Base-by-base conservation (phyloP, 805 yeast species). In the Saturnispora mendoncae region DNA sequence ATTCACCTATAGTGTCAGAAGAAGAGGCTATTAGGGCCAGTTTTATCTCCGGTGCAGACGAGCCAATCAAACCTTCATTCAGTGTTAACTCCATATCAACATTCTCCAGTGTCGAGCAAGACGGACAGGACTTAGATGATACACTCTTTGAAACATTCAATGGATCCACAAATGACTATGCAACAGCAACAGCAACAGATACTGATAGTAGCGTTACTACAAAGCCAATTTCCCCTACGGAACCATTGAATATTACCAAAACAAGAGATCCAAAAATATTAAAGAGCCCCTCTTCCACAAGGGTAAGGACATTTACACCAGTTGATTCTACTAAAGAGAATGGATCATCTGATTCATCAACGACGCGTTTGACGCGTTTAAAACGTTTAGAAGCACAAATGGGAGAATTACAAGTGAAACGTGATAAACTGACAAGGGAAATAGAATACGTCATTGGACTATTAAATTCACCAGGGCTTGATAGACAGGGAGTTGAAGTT, bases 371-470 rank as follows among this genome's bases (percentile, higher is more conserved):
- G 4, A 14, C 26, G 13, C 52, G 50, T 37, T 41, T 60, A 21
- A 38, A 34, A 4, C 45, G 50, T 17, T 30, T 57, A 24, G 50
- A 44, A 25, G 27, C 39, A 14, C 37, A 45, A 37, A 36, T 51
- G 17, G 49, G 50, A 12, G 42, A 50, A 13, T 27, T 58, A 23
- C 49, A 50, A 10, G 29, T 21, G 5, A 55, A 50, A 34, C 51
- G 55, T 26, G 42, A 18, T 44, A 61, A 61, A 44, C 51, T 61
- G 9, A 57, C 52, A 41, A 52, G 46, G 30, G 66, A 61, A 43
- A 45, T 60, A 7, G 47, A 48, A 14, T 60, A 58, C 36, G 47
- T 60, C 10, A 59, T 60, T 20, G 41, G 49, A 6, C 44, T 60
- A n/a, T n/a, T 46, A 4, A 2, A 13, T 10, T 39, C 42, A 19